Conservation (phyloP, 2,329 filamentous ascomycete genomes). For the Aspergillus novoparasiticus region DNA sequence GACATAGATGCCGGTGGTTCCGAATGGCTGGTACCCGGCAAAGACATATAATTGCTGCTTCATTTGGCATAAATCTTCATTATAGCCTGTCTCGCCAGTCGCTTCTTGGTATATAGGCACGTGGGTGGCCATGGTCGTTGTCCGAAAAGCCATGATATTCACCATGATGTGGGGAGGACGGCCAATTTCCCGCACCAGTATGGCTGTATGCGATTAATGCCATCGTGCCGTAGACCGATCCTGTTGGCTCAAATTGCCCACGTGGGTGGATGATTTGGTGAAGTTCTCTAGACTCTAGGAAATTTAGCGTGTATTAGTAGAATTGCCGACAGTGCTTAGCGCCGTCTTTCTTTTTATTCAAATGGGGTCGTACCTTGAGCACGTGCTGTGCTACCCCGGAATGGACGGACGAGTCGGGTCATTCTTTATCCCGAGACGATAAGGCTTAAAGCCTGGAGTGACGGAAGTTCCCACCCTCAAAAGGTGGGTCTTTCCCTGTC, state of each 20-base stretch:
- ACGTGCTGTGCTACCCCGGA: neutral
- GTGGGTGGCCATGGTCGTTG: neutral
- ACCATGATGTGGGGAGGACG: neutral
- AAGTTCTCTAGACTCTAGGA: neutral
- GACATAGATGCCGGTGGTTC: neutral
- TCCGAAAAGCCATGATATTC: neutral
- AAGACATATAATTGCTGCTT: neutral
- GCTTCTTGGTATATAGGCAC: neutral
- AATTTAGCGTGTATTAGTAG: neutral
- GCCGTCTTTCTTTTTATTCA: neutral
- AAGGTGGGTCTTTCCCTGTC: no score
- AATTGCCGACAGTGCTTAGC: neutral
- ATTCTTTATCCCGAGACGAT: neutral
- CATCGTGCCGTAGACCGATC: no score
- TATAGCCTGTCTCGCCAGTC: neutral
- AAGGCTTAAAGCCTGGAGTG: no score
- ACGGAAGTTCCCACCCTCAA: no score
- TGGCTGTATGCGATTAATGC: no score
- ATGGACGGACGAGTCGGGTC: neutral
- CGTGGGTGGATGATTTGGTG: neutral
- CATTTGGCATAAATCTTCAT: neutral
- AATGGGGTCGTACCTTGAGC: neutral
- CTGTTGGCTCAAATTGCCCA: neutral
- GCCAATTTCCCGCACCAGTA: no score
- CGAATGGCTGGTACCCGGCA: neutral